phyloP scores from a whole-genome alignment of 2,329 filamentous ascomycete species.

The Neonectria hederae region DNA sequence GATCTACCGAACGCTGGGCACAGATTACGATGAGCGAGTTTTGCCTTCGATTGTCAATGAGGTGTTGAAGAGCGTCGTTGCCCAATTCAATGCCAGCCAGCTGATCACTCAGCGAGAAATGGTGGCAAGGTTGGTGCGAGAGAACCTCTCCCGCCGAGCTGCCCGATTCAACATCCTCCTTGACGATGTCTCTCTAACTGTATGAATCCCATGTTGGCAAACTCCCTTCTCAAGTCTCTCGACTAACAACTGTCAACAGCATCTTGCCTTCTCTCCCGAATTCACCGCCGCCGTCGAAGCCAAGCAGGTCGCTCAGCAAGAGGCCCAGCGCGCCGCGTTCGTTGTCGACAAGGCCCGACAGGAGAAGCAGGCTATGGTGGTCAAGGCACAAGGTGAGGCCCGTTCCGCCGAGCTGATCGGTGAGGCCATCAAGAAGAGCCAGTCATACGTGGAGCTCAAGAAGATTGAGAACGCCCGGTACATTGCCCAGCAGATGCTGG shows the following conservation, averaged over 20 bases:
- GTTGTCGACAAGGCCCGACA: slow-evolving; percentile 98
- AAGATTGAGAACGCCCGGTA: slow-evolving; percentile 96
- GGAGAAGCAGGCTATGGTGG: slow-evolving; percentile 99
- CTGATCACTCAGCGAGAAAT: slow-evolving; percentile 99
- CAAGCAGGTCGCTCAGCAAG: slow-evolving; percentile 84
- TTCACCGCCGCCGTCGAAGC: slow-evolving; percentile 79
- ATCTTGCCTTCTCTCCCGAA: slow-evolving; percentile 77
- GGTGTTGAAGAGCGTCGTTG: slow-evolving; percentile 97
- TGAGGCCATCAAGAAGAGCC: slow-evolving; percentile 99
- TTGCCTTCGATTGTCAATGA: slow-evolving; percentile 98
- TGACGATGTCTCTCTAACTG: slow-evolving; percentile 96
- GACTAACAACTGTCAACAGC: slow-evolving; percentile 52
- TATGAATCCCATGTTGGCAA: slow-evolving; percentile 54
- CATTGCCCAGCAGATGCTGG: slow-evolving; percentile 89
- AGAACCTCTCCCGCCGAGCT: slow-evolving; percentile 90
- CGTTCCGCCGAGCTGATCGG: slow-evolving; percentile 97
- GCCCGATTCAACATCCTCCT: slow-evolving; percentile 97
- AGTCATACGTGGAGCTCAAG: slow-evolving; percentile 94
- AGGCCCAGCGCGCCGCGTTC: slow-evolving; percentile 96
- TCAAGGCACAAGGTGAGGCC: slow-evolving; percentile 98
- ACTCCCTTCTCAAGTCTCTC: neutral
- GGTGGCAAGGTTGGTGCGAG: slow-evolving; percentile 88
- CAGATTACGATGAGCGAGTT: slow-evolving; percentile 96
- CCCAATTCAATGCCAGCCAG: slow-evolving; percentile 98
- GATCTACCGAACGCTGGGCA: slow-evolving; percentile 95